Evolutionary conservation across 305 asterid genomes (phyloP).

Genomic region (Fraxinus nigra): DNA sequence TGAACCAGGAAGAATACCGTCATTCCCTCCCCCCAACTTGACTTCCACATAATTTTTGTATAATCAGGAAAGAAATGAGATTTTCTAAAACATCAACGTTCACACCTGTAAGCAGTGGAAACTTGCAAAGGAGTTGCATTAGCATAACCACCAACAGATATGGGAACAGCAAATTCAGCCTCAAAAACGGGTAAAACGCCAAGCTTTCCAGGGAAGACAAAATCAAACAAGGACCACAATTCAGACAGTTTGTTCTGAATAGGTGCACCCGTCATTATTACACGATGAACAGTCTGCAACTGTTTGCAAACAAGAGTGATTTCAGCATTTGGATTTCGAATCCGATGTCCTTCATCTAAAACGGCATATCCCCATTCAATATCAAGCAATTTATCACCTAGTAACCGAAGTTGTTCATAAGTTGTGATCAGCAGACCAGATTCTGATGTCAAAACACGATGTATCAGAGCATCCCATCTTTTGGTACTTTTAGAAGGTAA

Average conservation of each 20-base stretch:
- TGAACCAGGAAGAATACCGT: slow-evolving; percentile 5
- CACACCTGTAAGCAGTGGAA: slow-evolving; percentile 91
- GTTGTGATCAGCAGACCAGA: slow-evolving; percentile 88
- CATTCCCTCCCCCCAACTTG: background rate
- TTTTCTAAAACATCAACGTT: slow-evolving; percentile 11
- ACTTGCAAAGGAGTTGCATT: slow-evolving; percentile 93
- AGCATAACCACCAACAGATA: slow-evolving; percentile 97
- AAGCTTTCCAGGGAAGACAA: slow-evolving; percentile 93
- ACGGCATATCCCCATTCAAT: slow-evolving; percentile 95
- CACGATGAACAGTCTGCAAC: slow-evolving; percentile 93
- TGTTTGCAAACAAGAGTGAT: slow-evolving; percentile 94
- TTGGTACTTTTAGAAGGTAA: slow-evolving; percentile 41
- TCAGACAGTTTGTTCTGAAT: slow-evolving; percentile 92
- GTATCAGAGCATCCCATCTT: slow-evolving; percentile 78
- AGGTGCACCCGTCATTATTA: slow-evolving; percentile 89
- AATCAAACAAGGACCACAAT: slow-evolving; percentile 96
- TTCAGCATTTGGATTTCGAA: slow-evolving; percentile 95
- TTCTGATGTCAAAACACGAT: slow-evolving; percentile 71
- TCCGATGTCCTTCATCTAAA: slow-evolving; percentile 95
- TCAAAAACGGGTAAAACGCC: slow-evolving; percentile 96
- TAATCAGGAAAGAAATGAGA: slow-evolving; percentile 5
- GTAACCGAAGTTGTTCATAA: slow-evolving; percentile 88
- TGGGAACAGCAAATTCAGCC: slow-evolving; percentile 96
- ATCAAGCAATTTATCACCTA: slow-evolving; percentile 76
- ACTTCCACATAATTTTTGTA: background rate